A percentile compares a stretch with the other conserved stretches of the same genome.
These are phyloP conservation scores for Trichoderma sp. DNA, from an alignment of 2,329 filamentous ascomycete genomes.

Conservation along the genomic window DNA sequence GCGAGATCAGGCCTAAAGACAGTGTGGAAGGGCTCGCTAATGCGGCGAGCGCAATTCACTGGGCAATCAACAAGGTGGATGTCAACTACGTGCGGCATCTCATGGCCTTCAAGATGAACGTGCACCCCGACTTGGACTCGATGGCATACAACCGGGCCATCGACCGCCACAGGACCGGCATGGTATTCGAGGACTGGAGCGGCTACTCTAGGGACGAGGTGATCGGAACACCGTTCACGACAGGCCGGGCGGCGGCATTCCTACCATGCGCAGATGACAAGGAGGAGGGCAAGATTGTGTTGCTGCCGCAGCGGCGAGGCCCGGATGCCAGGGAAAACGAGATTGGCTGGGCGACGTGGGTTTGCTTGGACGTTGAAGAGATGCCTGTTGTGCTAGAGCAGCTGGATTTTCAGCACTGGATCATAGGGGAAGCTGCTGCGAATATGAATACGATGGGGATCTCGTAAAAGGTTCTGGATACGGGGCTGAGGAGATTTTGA, in stretches of 20 bases:
- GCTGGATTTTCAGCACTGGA: background rate
- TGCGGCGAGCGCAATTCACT: background rate
- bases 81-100: background rate
- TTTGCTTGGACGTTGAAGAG: background rate
- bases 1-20: too few relatives aligned
- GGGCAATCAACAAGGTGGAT: background rate
- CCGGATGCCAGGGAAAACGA: background rate
- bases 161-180: slow-evolving; percentile 14
- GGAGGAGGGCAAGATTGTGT: slow-evolving; percentile 9
- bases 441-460: background rate
- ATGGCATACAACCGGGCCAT: slow-evolving; percentile 15
- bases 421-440: background rate
- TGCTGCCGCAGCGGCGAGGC: background rate
- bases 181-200: slow-evolving; percentile 27
- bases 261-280: background rate
- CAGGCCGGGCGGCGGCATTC: background rate
- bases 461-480: background rate
- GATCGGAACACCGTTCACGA: slow-evolving; percentile 10
- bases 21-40: background rate
- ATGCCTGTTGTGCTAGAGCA: background rate
- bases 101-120: background rate
- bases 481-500: background rate
- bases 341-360: background rate
- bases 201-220: slow-evolving; percentile 8
- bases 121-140: background rate